A percentile compares a stretch with the other conserved stretches of the same genome.
Evolutionary conservation across 2,329 filamentous ascomycete species (phyloP).

Genomic region (Stylonectria norvegica): DNA sequence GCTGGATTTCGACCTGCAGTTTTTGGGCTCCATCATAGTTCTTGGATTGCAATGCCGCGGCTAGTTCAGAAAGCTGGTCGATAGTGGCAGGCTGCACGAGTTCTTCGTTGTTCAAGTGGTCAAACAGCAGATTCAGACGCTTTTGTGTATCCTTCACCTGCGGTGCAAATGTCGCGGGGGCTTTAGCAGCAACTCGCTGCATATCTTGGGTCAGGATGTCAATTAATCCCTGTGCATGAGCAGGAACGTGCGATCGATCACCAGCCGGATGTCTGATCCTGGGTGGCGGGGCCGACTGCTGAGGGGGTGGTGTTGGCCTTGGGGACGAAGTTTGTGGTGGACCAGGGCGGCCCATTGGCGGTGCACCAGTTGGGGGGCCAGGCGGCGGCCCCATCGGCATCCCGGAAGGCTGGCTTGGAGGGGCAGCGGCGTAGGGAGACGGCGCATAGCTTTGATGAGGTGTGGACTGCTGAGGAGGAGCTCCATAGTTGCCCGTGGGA

Average conservation of each 20-base stretch:
- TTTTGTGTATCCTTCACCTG: constrained; percentile 95
- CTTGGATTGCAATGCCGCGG: constrained; percentile 63
- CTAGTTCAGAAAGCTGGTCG: constrained; percentile 60
- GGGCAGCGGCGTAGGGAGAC: constrained; percentile 44
- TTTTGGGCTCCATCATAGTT: constrained; percentile 65
- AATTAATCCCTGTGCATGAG: constrained; percentile 70
- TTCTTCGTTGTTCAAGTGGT: constrained; percentile 95
- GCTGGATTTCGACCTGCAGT: constrained; percentile 72
- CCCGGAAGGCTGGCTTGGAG: constrained; percentile 36
- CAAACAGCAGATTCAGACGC: constrained; percentile 87
- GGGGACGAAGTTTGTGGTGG: constrained; percentile 28
- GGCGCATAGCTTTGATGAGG: constrained; percentile 60
- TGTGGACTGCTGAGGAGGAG: constrained; percentile 46
- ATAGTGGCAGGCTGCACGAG: constrained; percentile 78
- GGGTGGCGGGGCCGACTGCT: constrained; percentile 47
- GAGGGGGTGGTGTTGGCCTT: constrained; percentile 39
- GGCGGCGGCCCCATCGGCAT: constrained; percentile 41
- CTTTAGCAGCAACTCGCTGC: constrained; percentile 80
- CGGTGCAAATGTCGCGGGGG: constrained; percentile 78
- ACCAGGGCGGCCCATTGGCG: constrained; percentile 31
- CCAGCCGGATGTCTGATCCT: constrained; percentile 71
- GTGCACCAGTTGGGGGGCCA: constrained; percentile 34
- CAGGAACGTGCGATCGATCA: constrained; percentile 85
- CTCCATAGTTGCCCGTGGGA: constrained; percentile 40
- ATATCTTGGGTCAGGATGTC: constrained; percentile 81